Base-by-base conservation (phyloP, 805 yeast species). In the Saturnispora sanitii region DNA sequence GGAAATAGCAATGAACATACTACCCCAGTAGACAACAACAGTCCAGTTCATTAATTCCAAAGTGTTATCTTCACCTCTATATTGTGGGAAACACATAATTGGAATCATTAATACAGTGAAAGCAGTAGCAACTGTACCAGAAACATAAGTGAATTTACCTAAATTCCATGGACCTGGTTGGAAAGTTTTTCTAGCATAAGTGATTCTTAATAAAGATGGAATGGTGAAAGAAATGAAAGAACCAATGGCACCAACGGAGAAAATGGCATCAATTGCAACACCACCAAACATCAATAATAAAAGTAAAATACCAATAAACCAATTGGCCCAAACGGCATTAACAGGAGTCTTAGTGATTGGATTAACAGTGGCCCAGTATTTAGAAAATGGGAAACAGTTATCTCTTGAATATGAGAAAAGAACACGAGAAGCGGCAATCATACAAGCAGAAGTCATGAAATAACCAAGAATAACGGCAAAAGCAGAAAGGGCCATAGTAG, bases 191-290 rank as follows among this genome's bases (percentile, higher is more conserved):
- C 71, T 59, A 3, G 77, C 70, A 50, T 70, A 72, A 4, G 80
- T 71, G 50, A 75, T 70, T 53, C 76, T 73, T 43, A 79, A 66
- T 7, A 74, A 51, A 16, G 78, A 73, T 11, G 86, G 86, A 49
- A 75, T 62, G n/a, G 74, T 67, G 59, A 79, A 79, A 3, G 85
- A 78, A 43, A 79, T 68, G 51, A 77, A 77, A 1, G 81, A 74
- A 12, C 81, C 73, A 51, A 79, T 77, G 34, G 83, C 85, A 38
- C 84, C 83, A 36, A 79, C 82, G 2, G 83, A 76, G 61, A 79
- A 79, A 45, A 78, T 77, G 33, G 86, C 86, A 23, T 71, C 77
- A 48, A 79, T 75, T 37, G 85, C 81, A 17, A 70, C 66, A 44
- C 73, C 77, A 30, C 82, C 82, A 26, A 79, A 79, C 57, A 79